phyloP scores from a whole-genome alignment of 2,329 filamentous ascomycete genomes.

The Calonectria pseudoreteaudii region DNA sequence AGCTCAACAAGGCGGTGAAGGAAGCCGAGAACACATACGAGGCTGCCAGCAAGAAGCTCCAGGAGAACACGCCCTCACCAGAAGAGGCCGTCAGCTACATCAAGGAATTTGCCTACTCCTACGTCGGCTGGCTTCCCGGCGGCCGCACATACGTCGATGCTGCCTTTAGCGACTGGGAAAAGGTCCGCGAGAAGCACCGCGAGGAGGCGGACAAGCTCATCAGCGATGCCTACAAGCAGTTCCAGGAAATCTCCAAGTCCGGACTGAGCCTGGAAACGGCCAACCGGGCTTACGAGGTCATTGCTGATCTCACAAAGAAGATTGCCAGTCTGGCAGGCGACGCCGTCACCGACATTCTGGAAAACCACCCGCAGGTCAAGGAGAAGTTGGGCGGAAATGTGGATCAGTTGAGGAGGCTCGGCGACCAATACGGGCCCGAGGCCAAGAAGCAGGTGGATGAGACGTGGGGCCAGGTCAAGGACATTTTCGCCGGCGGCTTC shows the following conservation, averaged over 20 bases:
- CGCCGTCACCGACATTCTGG: slow-evolving; percentile 72
- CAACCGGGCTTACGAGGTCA: slow-evolving; percentile 69
- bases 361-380: slow-evolving; percentile 80
- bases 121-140: slow-evolving; percentile 79
- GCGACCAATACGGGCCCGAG: slow-evolving; percentile 78
- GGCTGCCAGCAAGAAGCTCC: slow-evolving; percentile 69
- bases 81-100: slow-evolving; percentile 76
- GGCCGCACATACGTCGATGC: slow-evolving; percentile 75
- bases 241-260: slow-evolving; percentile 70
- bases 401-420: slow-evolving; percentile 76
- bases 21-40: slow-evolving; percentile 72
- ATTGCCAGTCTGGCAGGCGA: slow-evolving; percentile 73
- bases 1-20: slow-evolving; percentile 60
- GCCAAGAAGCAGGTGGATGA: slow-evolving; percentile 81
- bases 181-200: slow-evolving; percentile 73
- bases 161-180: slow-evolving; percentile 78
- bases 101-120: slow-evolving; percentile 74
- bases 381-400: slow-evolving; percentile 77
- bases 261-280: slow-evolving; percentile 74
- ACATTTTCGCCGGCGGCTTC: slow-evolving; percentile 72
- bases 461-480: slow-evolving; percentile 75
- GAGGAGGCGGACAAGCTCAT: slow-evolving; percentile 78
- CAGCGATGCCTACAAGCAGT: slow-evolving; percentile 73
- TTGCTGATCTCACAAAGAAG: slow-evolving; percentile 71
- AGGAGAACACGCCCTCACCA: slow-evolving; percentile 71